Base-by-base conservation (phyloP, 2,329 filamentous ascomycete genomes). In the Aaosphaeria arxii region DNA sequence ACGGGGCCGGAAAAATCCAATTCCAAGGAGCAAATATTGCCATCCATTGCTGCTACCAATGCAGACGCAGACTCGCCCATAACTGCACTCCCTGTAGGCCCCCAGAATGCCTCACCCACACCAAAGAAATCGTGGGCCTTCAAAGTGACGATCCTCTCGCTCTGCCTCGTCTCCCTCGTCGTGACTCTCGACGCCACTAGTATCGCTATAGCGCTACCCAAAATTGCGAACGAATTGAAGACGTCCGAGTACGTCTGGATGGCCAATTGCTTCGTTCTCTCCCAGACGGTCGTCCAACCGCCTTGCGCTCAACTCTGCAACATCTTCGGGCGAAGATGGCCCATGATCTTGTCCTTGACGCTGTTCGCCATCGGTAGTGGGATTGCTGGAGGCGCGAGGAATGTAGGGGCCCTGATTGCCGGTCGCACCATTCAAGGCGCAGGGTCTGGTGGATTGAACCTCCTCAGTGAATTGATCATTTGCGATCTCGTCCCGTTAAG, bases 391-490 rank as follows among this genome's bases (percentile, higher is more conserved):
- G 74, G 72, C 0, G 76, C 81, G 0, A 69, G 57, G 0, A 74
- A 54, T 6, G 68, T 66, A 1, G 57, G 53, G 0, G 74, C 76
- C 58, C 66, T 87, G 2, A 80, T 86, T 11, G 73, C 70, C 51
- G 80, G 79, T n/a, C 73, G 82, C 17, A 24, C 17, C 17, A 24
- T 85, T 1, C 80, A 85, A 47, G 82, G 83, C 0, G 56, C 77
- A 2, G 78, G 77, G 0, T 71, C 65, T 1, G 76, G 74, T 2
- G 77, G 77, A 0, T 70, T 76, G 52, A 70, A 70, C 44, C 58
- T 76, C 39, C 62, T 81, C 3, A 66, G 73, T 5, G 73, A 76
- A 29, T 71, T 80, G 44, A 72, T 82, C 13, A 65, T 80, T 6
- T 76, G 70, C 28, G 79, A 82, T 47, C 58, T 82, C 3, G 72